A percentile compares a stretch with the other conserved stretches of the same genome.
Conservation (phyloP, 169 alveolate species). For the Neospora caninum region DNA sequence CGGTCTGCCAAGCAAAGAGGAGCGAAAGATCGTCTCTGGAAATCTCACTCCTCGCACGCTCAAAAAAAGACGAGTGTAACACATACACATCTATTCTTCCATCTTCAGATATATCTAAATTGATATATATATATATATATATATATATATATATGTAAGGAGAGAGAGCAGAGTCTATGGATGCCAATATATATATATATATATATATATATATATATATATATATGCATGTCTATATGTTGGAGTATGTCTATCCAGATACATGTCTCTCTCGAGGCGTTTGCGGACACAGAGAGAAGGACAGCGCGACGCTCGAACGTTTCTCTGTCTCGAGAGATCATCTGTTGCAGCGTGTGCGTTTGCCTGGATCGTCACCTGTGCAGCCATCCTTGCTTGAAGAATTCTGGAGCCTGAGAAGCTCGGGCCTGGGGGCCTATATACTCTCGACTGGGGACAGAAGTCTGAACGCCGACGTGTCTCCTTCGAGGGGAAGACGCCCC, state of each 20-base stretch:
- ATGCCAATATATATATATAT: no score
- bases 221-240: neutral
- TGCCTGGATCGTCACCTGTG: neutral
- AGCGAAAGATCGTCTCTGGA: no score
- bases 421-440: neutral
- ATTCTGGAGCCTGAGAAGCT: slow-evolving; percentile 20
- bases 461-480: neutral
- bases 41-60: no score
- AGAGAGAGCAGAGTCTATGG: no score
- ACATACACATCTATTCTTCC: neutral
- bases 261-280: no score
- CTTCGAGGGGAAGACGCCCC: neutral
- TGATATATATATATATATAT: no score
- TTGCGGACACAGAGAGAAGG: no score
- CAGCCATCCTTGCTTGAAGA: slow-evolving; percentile 10
- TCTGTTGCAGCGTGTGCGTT: neutral
- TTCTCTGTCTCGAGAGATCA: neutral
- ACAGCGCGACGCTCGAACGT: neutral
- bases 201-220: neutral
- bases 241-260: neutral
- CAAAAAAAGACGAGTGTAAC: neutral
- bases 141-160: no score
- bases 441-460: neutral
- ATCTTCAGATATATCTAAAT: no score
- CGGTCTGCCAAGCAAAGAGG: neutral